Base-by-base conservation (phyloP, 1,284 basidiomycete genomes). In the Erythrobasidium hasegawianum region DNA sequence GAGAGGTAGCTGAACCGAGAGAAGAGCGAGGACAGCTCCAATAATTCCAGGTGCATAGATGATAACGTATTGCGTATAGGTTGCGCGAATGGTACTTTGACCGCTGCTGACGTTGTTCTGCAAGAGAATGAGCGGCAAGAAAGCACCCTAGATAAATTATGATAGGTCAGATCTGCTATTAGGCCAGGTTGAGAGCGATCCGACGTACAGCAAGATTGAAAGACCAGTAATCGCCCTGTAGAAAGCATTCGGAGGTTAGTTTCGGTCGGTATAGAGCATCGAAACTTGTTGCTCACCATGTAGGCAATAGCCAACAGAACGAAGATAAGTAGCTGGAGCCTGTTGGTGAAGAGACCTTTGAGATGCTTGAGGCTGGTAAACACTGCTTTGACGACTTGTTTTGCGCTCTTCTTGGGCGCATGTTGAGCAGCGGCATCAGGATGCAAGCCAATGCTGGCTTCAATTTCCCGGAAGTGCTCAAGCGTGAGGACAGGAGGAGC, bases 401-500 rank as follows among this genome's bases (percentile, higher is more conserved):
- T 33, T 5, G 33, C 33, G 33, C 11, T 33, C 33, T 33, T 33
- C 11, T 33, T 33, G 5, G 33, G 33, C 11, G 33, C 33, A 33
- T 33, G 33, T 11, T 33, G 33, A 11, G 33, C 33, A 33, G 33
- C 33, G 11, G 4, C 33, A 11, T 33, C 33, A 33, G 33, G 33
- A 11, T 33, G 33, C 11, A 33, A 11, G 33, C 33, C 33, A 33
- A 33, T 11, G 33, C 33, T 33, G 11, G 33, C 33, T 4, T 65
- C 62, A 33, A 65, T 39, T 22, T 65, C 43, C 57, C 72, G 74
- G 16, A 86, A 77, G 62, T 82, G 77, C 55, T 83, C 83, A 7
- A 84, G 68, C 4, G 80, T 83, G 38, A 87, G 78, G 11, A 11
- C 16, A 18, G 29, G 38, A 26, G 77, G 80, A 49, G 74, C 78